phyloP scores from a whole-genome alignment of 495 filamentous ascomycete genomes.

The Sporormia fimetaria region DNA sequence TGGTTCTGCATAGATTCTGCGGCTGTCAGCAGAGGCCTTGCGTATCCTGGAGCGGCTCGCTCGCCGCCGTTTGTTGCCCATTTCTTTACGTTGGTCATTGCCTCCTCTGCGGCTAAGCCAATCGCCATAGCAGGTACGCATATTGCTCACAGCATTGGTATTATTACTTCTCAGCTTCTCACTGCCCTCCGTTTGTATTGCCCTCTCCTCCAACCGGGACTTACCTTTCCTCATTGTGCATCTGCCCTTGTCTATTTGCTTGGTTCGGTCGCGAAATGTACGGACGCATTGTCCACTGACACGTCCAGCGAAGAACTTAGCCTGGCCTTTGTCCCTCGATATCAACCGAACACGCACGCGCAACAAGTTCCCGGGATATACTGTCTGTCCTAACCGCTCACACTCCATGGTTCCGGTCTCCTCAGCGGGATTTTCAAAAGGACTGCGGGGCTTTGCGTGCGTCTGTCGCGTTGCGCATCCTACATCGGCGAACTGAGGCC shows the following conservation, averaged over 20 bases:
- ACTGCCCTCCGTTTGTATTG: slow-evolving; percentile 10
- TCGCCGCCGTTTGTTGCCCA: slow-evolving; percentile 13
- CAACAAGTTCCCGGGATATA: slow-evolving; percentile 20
- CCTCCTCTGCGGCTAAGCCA: slow-evolving; percentile 13
- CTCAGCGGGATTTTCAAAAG: slow-evolving; percentile 10
- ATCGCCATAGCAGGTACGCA: slow-evolving; percentile 21
- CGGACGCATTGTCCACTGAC: slow-evolving; percentile 17
- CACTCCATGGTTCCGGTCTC: slow-evolving; percentile 20
- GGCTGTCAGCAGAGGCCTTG: slow-evolving; percentile 15
- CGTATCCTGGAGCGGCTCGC: neutral
- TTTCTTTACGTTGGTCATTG: slow-evolving; percentile 14
- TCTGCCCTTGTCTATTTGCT: slow-evolving; percentile 1
- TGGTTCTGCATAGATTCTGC: slow-evolving; percentile 8
- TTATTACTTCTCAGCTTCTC: slow-evolving; percentile 12
- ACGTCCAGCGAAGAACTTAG: slow-evolving; percentile 8
- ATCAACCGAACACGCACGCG: slow-evolving; percentile 19
- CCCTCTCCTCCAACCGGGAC: slow-evolving; percentile 10
- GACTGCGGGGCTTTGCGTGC: slow-evolving; percentile 20
- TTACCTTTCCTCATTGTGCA: slow-evolving; percentile 5
- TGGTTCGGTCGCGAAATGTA: slow-evolving; percentile 14
- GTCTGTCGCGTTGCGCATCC: slow-evolving; percentile 7
- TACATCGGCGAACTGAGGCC: slow-evolving; percentile 13
- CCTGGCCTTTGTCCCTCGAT: slow-evolving; percentile 8
- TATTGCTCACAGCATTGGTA: slow-evolving; percentile 21
- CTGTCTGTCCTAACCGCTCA: slow-evolving; percentile 13